Evolutionary conservation across 1,284 basidiomycete genomes (phyloP).

Genomic region (Puccinia horiana): DNA sequence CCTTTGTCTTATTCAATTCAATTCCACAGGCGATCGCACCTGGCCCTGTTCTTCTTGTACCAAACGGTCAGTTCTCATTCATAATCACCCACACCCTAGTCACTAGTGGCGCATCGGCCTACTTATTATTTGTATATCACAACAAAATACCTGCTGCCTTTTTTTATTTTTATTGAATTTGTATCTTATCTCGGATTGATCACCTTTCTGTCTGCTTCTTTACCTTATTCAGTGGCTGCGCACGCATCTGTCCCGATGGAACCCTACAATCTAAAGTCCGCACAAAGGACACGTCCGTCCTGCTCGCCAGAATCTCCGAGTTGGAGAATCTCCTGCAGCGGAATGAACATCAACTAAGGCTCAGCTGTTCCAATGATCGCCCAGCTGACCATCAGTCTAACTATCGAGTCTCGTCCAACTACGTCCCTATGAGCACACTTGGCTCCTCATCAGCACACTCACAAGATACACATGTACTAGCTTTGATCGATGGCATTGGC

Average conservation of each 20-base stretch:
- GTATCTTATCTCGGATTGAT: background rate
- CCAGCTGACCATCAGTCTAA: background rate
- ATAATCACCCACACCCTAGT: background rate
- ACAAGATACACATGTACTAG: constrained; percentile 31
- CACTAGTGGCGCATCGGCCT: background rate
- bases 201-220: background rate
- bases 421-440: background rate
- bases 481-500: constrained; percentile 45
- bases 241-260: constrained; percentile 47
- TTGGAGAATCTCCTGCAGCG: constrained; percentile 36
- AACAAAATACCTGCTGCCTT: background rate
- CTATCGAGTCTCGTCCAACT: constrained; percentile 22
- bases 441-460: background rate
- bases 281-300: constrained; percentile 45
- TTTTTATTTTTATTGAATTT: too few species aligned
- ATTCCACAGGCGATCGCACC: constrained; percentile 41
- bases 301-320: constrained; percentile 41
- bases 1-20: constrained; percentile 4
- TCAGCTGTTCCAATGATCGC: background rate
- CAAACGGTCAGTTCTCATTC: constrained; percentile 41
- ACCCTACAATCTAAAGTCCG: constrained; percentile 46
- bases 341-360: constrained; percentile 28
- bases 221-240: constrained; percentile 31
- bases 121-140: background rate
- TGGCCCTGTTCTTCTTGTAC: constrained; percentile 48